phyloP scores from a whole-genome alignment of 1,284 basidiomycete genomes.

The Trichosporon coremiiforme region DNA sequence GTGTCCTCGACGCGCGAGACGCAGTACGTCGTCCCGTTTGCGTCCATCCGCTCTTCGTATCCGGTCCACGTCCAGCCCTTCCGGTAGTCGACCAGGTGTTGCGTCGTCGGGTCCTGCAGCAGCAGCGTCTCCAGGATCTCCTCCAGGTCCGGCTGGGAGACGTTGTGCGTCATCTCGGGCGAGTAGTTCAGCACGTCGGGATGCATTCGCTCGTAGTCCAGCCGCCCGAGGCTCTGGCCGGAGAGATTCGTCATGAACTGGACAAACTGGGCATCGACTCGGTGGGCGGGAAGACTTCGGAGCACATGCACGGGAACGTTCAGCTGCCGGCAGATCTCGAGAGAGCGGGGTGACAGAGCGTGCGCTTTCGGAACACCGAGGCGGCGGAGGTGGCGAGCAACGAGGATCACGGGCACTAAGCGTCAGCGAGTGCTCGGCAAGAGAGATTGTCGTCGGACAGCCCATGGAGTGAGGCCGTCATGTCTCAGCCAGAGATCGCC shows the following conservation, averaged over 20 bases:
- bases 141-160: conserved; percentile 40
- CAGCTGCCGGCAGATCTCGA: conserved; percentile 38
- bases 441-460: no score
- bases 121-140: conserved; percentile 29
- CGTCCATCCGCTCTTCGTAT: conserved; percentile 29
- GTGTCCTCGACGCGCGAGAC: conserved; percentile 35
- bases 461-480: background rate
- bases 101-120: conserved; percentile 23
- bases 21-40: conserved; percentile 25
- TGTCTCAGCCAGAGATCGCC: background rate
- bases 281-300: conserved; percentile 31
- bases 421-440: background rate
- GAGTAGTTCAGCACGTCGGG: conserved; percentile 32
- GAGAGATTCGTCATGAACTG: conserved; percentile 36
- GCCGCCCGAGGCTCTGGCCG: conserved; percentile 33
- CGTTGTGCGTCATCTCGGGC: conserved; percentile 43
- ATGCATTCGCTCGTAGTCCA: conserved; percentile 36
- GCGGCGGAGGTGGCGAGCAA: conserved; percentile 34
- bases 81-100: conserved; percentile 30
- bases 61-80: conserved; percentile 38
- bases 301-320: conserved; percentile 30
- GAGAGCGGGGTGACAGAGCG: conserved; percentile 34
- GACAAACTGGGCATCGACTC: conserved; percentile 34
- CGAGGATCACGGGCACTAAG: conserved; percentile 37
- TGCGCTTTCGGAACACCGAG: conserved; percentile 39